Evolutionary conservation across 805 yeast species (phyloP).

Genomic region (Candida ortonii): DNA sequence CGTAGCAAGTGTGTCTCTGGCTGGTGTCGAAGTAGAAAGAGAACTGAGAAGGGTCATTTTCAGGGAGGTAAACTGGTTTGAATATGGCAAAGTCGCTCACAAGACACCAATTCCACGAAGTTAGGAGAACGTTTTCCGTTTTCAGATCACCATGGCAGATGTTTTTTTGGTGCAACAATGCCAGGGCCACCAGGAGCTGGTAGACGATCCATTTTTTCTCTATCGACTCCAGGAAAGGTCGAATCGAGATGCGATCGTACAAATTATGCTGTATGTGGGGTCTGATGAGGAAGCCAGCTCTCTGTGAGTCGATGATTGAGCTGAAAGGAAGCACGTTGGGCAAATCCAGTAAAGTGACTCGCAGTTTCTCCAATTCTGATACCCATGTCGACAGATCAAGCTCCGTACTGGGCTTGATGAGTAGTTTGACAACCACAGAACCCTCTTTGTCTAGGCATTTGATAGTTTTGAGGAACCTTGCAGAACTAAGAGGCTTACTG

Average conservation of each 20-base stretch:
- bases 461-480: constrained; percentile 83
- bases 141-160: constrained; percentile 89
- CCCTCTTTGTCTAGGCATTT: constrained; percentile 75
- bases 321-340: constrained; percentile 71
- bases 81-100: constrained; percentile 80
- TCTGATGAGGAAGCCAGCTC: constrained; percentile 88
- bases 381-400: constrained; percentile 35
- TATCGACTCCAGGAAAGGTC: constrained; percentile 80
- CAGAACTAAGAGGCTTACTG: constrained; percentile 69
- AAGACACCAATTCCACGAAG: constrained; percentile 85
- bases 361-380: constrained; percentile 33
- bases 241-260: constrained; percentile 80
- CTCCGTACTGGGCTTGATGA: constrained; percentile 63
- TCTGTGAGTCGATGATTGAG: constrained; percentile 76
- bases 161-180: constrained; percentile 57
- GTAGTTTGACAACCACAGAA: constrained; percentile 70
- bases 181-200: constrained; percentile 67
- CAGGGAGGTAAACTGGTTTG: constrained; percentile 85
- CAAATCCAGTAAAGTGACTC: constrained; percentile 41
- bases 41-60: constrained; percentile 88
- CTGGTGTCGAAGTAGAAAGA: constrained; percentile 92
- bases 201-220: constrained; percentile 85
- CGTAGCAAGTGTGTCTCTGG: constrained; percentile 78
- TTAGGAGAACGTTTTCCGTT: constrained; percentile 81
- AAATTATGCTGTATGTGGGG: constrained; percentile 75